Base-by-base conservation (phyloP, 192 early-diverging fungal genomes). In the Fimicolochytrium jonesii region DNA sequence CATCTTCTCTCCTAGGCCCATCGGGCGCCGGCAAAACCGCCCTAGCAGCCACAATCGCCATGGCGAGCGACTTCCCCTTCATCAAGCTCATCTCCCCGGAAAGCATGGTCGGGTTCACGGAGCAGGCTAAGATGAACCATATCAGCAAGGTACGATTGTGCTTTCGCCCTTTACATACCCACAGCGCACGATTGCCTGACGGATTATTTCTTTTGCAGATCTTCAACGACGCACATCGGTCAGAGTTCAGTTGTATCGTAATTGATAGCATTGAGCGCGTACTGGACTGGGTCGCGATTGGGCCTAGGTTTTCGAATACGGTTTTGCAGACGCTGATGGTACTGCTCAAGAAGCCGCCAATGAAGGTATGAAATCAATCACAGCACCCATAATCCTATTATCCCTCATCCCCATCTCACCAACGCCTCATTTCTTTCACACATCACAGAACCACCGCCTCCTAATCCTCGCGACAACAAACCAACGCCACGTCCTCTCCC, bases 171-270 rank as follows among this genome's bases (percentile, higher is more conserved):
- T n/a, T n/a, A n/a, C n/a, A n/a, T n/a, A n/a, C n/a, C n/a, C 13
- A 23, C 4, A 17, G 31, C 31, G 10, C 39, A 6, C 4, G 2
- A 45, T 10, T 20, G 4, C 7, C 4, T 29, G 7, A 7, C 7
- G 11, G n/a, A 10, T 48, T 20, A 22, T 71, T 15, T 63, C 45
- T 57, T 35, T 33, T 23, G 23, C 57, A 79, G 76, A 66, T 93
- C n/a, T 99, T 99, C 70, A 88, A 88, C 67, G 96, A 99, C 74
- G 90, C 96, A 3, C 95, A 97, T 81, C 93, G 93, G 67, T 96
- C 93, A 2, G 92, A 94, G 17, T 66, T 92, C 47, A 94, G 92
- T 74, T 81, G 93, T 20, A 88, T 99, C 68, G 92, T 99, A 22
- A 82, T 99, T 62, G 96, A 99, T 66, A 79, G 90, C 32, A 88